These are phyloP conservation scores for Tricholoma hemisulphureum DNA, from an alignment of 768 basidiomycete species.

Conservation along the genomic window DNA sequence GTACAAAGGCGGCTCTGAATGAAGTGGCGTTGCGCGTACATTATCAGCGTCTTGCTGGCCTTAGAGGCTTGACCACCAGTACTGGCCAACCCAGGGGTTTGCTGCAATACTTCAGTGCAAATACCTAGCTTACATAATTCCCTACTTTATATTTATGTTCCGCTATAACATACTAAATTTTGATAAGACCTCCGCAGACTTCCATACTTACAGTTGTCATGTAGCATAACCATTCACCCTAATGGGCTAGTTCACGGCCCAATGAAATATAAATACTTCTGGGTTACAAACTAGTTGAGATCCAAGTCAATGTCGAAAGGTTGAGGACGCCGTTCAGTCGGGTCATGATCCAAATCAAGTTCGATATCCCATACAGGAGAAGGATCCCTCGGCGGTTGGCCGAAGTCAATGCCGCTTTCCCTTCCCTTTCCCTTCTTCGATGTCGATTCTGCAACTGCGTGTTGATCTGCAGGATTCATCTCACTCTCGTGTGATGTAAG, in stretches of 20 bases:
- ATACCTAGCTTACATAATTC: constrained; percentile 6
- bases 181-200: not conserved
- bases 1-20: constrained; percentile 68
- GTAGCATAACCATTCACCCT: not conserved
- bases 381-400: constrained; percentile 32
- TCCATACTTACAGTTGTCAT: constrained; percentile 2
- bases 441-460: not conserved
- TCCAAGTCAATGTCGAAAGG: constrained; percentile 51
- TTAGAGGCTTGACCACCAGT: constrained; percentile 15
- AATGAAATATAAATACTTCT: not conserved
- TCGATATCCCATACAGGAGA: constrained; percentile 79
- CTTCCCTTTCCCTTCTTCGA: constrained; percentile 15
- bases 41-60: constrained; percentile 49
- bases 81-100: not conserved
- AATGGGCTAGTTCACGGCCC: not conserved
- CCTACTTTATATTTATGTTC: constrained; percentile 12
- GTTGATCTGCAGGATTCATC: not conserved
- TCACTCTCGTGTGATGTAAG: constrained; percentile 28
- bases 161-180: constrained; percentile 1
- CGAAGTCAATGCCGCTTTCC: constrained; percentile 16
- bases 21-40: constrained; percentile 59
- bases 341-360: constrained; percentile 42
- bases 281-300: constrained; percentile 25
- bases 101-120: constrained; percentile 14
- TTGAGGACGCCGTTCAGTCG: constrained; percentile 20